Conservation (phyloP, 2,329 filamentous ascomycete genomes). For the Sphaerostilbella broomeana region DNA sequence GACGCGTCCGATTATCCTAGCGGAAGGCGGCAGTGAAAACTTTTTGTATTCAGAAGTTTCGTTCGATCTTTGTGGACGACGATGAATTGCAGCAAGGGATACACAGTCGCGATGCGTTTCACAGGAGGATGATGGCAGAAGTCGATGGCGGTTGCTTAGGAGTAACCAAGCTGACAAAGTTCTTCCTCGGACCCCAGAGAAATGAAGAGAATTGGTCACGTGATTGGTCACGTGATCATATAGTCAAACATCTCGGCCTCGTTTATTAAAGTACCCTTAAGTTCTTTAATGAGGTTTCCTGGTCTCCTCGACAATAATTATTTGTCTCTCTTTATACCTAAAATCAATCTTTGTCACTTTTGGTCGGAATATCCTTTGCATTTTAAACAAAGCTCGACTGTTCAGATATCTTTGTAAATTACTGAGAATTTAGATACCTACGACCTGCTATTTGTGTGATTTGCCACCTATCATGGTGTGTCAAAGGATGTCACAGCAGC, state of each 20-base stretch:
- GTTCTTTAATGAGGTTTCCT: no score
- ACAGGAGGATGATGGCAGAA: constrained; percentile 1
- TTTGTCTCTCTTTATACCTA: no score
- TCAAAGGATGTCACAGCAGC: no score
- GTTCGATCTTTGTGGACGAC: neutral
- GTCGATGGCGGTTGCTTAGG: constrained; percentile 5
- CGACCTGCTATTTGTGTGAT: no score
- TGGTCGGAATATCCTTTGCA: no score
- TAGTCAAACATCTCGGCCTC: no score
- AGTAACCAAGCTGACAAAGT: constrained; percentile 20
- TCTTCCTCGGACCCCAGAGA: constrained; percentile 14
- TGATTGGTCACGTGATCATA: constrained; percentile 24
- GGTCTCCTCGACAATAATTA: no score
- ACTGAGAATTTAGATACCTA: neutral
- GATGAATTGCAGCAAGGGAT: neutral
- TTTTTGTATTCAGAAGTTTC: neutral
- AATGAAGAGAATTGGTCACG: constrained; percentile 24
- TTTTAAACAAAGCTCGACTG: no score
- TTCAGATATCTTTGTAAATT: neutral
- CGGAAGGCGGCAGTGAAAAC: constrained; percentile 1
- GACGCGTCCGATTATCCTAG: constrained; percentile 7
- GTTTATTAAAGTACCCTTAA: no score
- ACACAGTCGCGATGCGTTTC: constrained; percentile 1
- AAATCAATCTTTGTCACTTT: no score
- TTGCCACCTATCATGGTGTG: no score